A percentile compares a stretch with the other conserved stretches of the same genome.
Conservation (phyloP, 1,139 yeast genomes). For the Taphrina pruni region DNA sequence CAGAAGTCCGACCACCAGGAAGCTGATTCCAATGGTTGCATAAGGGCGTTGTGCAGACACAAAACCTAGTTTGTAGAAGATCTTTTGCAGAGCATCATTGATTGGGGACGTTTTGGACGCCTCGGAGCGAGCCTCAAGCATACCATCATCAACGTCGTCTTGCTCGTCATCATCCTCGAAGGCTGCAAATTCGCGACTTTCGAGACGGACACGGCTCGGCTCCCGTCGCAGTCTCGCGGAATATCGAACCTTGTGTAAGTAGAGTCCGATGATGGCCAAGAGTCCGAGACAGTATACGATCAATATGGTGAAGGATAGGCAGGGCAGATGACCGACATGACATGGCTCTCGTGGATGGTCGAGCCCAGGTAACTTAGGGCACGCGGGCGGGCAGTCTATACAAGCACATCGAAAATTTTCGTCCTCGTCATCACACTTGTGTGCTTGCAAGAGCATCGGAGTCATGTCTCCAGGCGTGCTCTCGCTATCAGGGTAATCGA, state of each 20-base stretch:
- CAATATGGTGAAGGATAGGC: constrained; percentile 70
- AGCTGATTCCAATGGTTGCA: constrained; percentile 58
- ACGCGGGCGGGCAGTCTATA: constrained; percentile 80
- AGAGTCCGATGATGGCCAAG: constrained; percentile 55
- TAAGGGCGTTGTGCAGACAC: constrained; percentile 67
- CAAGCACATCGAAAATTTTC: constrained; percentile 77
- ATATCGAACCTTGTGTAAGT: not conserved
- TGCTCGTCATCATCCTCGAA: constrained; percentile 11
- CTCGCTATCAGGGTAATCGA: constrained; percentile 64
- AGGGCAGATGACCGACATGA: constrained; percentile 67
- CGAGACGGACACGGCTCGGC: constrained; percentile 1
- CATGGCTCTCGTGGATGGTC: constrained; percentile 55
- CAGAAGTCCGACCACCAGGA: constrained; percentile 57
- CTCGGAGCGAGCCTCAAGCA: not conserved
- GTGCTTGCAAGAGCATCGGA: constrained; percentile 54
- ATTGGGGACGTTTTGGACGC: constrained; percentile 53
- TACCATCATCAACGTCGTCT: constrained; percentile 1
- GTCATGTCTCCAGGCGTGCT: constrained; percentile 49
- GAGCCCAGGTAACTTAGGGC: constrained; percentile 68
- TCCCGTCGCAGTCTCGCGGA: not conserved
- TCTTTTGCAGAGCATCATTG: constrained; percentile 56
- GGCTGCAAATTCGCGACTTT: not conserved
- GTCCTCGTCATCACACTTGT: constrained; percentile 67
- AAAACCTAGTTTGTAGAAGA: constrained; percentile 60
- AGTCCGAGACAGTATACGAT: constrained; percentile 59